Base-by-base conservation (phyloP, 768 basidiomycete species). In the Pisolithus tinctorius region DNA sequence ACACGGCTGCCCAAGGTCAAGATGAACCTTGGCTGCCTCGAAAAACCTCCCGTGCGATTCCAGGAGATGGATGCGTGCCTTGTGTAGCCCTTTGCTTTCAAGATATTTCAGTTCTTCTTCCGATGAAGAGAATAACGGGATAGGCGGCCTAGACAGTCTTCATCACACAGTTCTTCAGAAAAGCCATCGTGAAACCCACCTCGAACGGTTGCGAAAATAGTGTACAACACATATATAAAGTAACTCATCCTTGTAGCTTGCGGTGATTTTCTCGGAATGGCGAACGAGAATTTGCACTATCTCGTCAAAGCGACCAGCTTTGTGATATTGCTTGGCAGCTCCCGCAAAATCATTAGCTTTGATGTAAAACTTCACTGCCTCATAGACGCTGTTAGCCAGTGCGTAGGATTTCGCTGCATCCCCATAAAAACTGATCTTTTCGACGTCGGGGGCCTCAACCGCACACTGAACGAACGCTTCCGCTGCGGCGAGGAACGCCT, bases 61-160 rank as follows among this genome's bases (percentile, higher is more conserved):
- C n/a, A 83, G 66, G 9, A 84, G 56, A 0, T 65, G 60, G 0
- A 76, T 75, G 8, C 71, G 77, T 10, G 78, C 74, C 14, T 70
- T 51, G 54, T 80, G 76, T 6, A 86, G 63, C 29, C 76, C 76
- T 42, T 72, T 71, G 4, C 79, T 73, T 49, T 82, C 76, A 14
- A 82, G 68, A 52, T 80, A 86, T 39, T 76, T 73, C n/a, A 83
- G 55, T 20, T 71, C 71, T 17, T 81, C 78, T 23, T 85, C 77
- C 1, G 71, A 63, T 1, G 74, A 68, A 0, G 67, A 53, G 53
- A 87, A 87, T 4, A 86, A 60, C 4, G 49, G 67, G 49, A 25
- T 74, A 74, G 61, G 76, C 67, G 67, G 62, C 25, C 85, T 85
- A 40, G 14, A 36, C 8, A 9, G 6, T 6, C n/a, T 6, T 36